Evolutionary conservation across 768 basidiomycete species (phyloP).

Genomic region (Boletus rufocinnamomeus): DNA sequence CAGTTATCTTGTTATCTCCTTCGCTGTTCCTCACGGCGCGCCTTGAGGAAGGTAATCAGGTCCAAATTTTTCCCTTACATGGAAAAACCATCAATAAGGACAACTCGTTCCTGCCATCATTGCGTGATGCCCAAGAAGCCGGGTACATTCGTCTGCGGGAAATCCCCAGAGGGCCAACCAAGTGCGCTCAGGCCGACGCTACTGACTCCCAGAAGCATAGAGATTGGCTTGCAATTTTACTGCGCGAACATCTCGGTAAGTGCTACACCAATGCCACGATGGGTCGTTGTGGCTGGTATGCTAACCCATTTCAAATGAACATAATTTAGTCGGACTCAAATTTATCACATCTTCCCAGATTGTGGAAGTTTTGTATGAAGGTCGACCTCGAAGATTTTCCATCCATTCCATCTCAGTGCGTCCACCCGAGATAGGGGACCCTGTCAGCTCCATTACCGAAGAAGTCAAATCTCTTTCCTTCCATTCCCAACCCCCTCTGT

Average conservation of each 20-base stretch:
- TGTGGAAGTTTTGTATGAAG: conserved; percentile 66
- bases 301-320: conserved; percentile 9
- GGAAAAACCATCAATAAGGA: conserved; percentile 38
- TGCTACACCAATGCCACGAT: background rate
- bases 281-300: background rate
- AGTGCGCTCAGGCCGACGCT: conserved; percentile 20
- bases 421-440: conserved; percentile 21
- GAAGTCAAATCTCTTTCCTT: conserved; percentile 50
- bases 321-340: conserved; percentile 65
- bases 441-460: conserved; percentile 38
- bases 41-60: conserved; percentile 50
- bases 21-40: conserved; percentile 64
- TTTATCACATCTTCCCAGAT: conserved; percentile 64
- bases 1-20: conserved; percentile 57
- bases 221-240: conserved; percentile 68
- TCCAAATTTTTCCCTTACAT: conserved; percentile 51
- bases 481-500: conserved; percentile 44
- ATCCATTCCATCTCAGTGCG: conserved; percentile 48
- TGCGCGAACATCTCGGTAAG: conserved; percentile 71
- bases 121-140: conserved; percentile 53
- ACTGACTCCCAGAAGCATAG: conserved; percentile 39
- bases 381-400: conserved; percentile 54
- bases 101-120: conserved; percentile 49
- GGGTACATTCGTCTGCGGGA: conserved; percentile 55
- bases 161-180: conserved; percentile 28